Base-by-base conservation (phyloP, 305 asterid genomes). In the Plantago rigida region DNA sequence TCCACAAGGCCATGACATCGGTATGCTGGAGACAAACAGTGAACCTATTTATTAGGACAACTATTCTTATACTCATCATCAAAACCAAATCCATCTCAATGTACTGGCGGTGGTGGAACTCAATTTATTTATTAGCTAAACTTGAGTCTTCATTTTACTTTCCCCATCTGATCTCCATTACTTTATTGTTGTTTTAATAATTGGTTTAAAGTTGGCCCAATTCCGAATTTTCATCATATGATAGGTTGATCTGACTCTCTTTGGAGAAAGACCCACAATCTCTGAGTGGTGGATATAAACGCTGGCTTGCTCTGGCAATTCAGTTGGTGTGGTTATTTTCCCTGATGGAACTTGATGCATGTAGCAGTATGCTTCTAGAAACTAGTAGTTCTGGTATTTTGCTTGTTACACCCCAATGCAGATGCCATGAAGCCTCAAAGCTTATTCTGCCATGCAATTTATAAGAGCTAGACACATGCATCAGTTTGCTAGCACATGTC, bases 241-340 rank as follows among this genome's bases (percentile, higher is more conserved):
- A 59, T 66, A 89, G 95, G 95, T 86, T 79, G 99, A 96, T 74
- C 80, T 92, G 53, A 83, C 81, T 92, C 69, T 63, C 96, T 17
- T 72, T 88, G 84, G 95, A 92, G 78, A 84, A 84, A 75, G 93
- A 88, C 76, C 95, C 95, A 59, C 89, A 83, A 66, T 84, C 96
- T 56, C 74, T 88, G 49, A 86, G 97, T 73, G 99, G 99, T 17
- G 97, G 97, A 71, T 86, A 86, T 81, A 92, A 92, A 78, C 94
- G 97, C 58, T 78, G 96, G 39, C 99, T 92, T 74, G 96, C 97
- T 68, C 76, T 88, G 52, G 97, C 97, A 41, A 83, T 92, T 77
- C 96, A 92, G 72, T 75, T 88, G 56, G 97, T 92, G 68, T 75
- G 85, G 55, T 53, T 66, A 64, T 50, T 70, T 59, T 47, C 29